phyloP scores from a whole-genome alignment of 2,329 filamentous ascomycete species.

The Tolypocladium nubicola region DNA sequence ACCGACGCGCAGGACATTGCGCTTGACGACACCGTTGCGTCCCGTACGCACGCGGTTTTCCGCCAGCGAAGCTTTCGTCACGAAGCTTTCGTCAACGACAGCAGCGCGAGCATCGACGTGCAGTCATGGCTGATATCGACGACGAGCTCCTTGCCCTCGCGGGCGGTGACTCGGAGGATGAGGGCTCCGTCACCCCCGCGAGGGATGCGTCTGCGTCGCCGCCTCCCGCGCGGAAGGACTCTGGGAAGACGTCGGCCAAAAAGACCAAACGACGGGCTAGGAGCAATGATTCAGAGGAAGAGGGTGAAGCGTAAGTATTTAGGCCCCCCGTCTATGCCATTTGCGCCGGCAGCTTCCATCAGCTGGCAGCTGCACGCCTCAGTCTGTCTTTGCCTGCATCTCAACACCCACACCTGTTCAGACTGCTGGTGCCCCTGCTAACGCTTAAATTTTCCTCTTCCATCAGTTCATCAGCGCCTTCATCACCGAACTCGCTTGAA shows the following conservation, averaged over 20 bases:
- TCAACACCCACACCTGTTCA: background rate
- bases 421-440: conserved; percentile 1
- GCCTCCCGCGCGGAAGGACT: conserved; percentile 23
- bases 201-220: conserved; percentile 45
- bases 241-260: conserved; percentile 24
- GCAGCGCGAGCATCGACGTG: background rate
- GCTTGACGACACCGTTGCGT: background rate
- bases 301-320: conserved; percentile 38
- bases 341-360: background rate
- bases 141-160: conserved; percentile 90
- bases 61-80: background rate
- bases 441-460: background rate
- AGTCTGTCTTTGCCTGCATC: background rate
- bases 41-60: background rate
- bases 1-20: background rate
- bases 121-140: conserved; percentile 76
- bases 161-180: conserved; percentile 61
- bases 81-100: background rate
- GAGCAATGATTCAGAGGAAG: conserved; percentile 46
- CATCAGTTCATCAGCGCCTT: conserved; percentile 55
- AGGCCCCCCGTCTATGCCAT: background rate
- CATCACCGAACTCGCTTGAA: conserved; percentile 63
- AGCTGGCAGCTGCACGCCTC: background rate
- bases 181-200: conserved; percentile 42
- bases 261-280: conserved; percentile 37